Base-by-base conservation (phyloP, 1,139 yeast species). In the Pichia sp. region DNA sequence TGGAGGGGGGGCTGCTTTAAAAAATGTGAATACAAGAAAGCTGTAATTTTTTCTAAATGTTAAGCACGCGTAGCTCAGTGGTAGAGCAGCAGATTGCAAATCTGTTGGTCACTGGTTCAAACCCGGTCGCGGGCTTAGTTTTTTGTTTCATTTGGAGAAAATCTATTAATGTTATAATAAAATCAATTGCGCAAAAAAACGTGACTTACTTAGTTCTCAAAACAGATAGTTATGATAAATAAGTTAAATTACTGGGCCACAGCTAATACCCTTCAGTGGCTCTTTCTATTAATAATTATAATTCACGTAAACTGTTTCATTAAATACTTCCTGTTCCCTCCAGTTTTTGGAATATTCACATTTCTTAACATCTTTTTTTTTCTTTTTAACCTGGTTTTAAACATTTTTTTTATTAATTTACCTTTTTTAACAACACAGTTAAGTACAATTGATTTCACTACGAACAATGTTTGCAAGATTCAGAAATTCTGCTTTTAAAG, bases 81-180 rank as follows among this genome's bases (percentile, higher is more conserved):
- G 87, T 81, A 81, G 86, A 86, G 87, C 86, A 80, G 85, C 83
- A 81, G 87, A 81, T 81, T 81, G 87, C 87, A 81, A 81, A 81
- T 80, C 87, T 80, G 83, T 79, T 80, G 87, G 87, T 81, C 87
- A 82, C 77, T 74, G 79, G 87, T 81, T 81, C 87, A 78, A 81
- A 62, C 77, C 87, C 79, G 87, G 78, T 83, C 73, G 76, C 82
- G 78, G 80, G 86, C 87, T 80, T 47, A 37, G 47, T 47, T 64
- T 51, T 51, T 51, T 43, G 4, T 20, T 28, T 10, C 11, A 28
- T 28, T 9, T 28, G 5, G 5, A 9, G 12, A 11, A 16, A 16
- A 16, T 16, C 16, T 16, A 16, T 16, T 16, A 16, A 16, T 16
- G 16, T 16, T 16, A 16, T 16, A 16, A 16, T 16, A 16, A 6